These are phyloP conservation scores for Penicillium malachiteum DNA, from an alignment of 495 filamentous ascomycete genomes.

Conservation along the genomic window DNA sequence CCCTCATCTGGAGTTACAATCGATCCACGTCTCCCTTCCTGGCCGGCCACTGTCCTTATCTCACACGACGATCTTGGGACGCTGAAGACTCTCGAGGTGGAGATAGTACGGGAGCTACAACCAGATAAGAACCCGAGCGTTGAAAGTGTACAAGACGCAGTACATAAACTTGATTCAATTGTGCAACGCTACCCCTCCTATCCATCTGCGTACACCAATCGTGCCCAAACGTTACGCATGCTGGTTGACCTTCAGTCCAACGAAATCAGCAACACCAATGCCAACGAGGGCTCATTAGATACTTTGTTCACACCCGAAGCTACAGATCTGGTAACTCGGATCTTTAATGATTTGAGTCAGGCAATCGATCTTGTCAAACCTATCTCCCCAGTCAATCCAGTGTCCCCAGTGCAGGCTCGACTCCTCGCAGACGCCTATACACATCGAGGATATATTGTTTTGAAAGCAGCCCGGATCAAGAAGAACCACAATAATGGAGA, in stretches of 20 bases:
- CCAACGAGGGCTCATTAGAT: slow-evolving; percentile 8
- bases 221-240: slow-evolving; percentile 68
- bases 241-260: slow-evolving; percentile 25
- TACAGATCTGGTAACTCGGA: slow-evolving; percentile 25
- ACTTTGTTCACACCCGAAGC: slow-evolving; percentile 22
- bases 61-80: slow-evolving; percentile 16
- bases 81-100: slow-evolving; percentile 28
- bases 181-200: slow-evolving; percentile 62
- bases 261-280: background rate
- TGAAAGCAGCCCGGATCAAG: slow-evolving; percentile 57
- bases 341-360: slow-evolving; percentile 60
- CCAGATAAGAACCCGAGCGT: slow-evolving; percentile 6
- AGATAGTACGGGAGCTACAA: slow-evolving; percentile 34
- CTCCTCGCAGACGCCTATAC: slow-evolving; percentile 71
- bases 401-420: slow-evolving; percentile 61
- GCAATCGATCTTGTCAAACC: slow-evolving; percentile 70
- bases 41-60: slow-evolving; percentile 46
- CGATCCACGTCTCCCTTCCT: slow-evolving; percentile 56
- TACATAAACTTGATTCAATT: slow-evolving; percentile 50
- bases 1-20: slow-evolving; percentile 54
- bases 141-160: slow-evolving; percentile 28
- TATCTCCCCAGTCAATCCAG: slow-evolving; percentile 38
- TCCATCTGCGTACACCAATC: slow-evolving; percentile 73
- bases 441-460: slow-evolving; percentile 71
- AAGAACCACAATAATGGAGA: background rate